Evolutionary conservation across 805 yeast species (phyloP).

Genomic region (Ogataea glucozyma): DNA sequence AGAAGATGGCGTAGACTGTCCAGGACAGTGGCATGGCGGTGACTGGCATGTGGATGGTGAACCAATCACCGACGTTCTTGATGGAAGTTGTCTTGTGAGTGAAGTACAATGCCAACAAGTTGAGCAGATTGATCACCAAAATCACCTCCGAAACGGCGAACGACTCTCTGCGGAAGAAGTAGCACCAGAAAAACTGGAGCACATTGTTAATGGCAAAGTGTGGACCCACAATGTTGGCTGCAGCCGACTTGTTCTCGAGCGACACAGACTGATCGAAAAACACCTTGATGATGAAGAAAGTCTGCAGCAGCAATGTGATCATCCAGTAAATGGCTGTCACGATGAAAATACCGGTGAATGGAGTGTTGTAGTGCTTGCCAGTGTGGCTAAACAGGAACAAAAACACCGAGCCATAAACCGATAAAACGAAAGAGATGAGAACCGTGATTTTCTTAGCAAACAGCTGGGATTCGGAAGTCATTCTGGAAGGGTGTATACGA

Average conservation of each 20-base stretch:
- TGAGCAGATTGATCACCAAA: conserved; percentile 58
- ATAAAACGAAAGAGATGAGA: conserved; percentile 53
- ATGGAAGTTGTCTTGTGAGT: conserved; percentile 60
- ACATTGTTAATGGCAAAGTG: conserved; percentile 67
- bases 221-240: conserved; percentile 48
- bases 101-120: conserved; percentile 55
- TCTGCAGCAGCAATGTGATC: conserved; percentile 52
- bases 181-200: conserved; percentile 61
- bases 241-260: conserved; percentile 31
- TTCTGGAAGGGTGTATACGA: background rate
- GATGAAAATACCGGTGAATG: conserved; percentile 61
- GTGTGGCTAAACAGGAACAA: conserved; percentile 58
- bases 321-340: conserved; percentile 60
- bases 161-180: conserved; percentile 58
- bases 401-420: conserved; percentile 56
- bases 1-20: conserved; percentile 71
- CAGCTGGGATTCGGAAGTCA: conserved; percentile 21
- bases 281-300: conserved; percentile 46
- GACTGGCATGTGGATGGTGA: conserved; percentile 62
- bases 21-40: conserved; percentile 75
- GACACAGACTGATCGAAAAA: conserved; percentile 35
- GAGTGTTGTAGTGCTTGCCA: conserved; percentile 53
- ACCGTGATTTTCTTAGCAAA: conserved; percentile 42
- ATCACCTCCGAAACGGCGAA: conserved; percentile 61
- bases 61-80: conserved; percentile 51